A percentile compares a stretch with the other conserved stretches of the same genome.
These are phyloP conservation scores for Periconia sp. DNA, from an alignment of 2,329 filamentous ascomycete genomes.

Conservation along the genomic window DNA sequence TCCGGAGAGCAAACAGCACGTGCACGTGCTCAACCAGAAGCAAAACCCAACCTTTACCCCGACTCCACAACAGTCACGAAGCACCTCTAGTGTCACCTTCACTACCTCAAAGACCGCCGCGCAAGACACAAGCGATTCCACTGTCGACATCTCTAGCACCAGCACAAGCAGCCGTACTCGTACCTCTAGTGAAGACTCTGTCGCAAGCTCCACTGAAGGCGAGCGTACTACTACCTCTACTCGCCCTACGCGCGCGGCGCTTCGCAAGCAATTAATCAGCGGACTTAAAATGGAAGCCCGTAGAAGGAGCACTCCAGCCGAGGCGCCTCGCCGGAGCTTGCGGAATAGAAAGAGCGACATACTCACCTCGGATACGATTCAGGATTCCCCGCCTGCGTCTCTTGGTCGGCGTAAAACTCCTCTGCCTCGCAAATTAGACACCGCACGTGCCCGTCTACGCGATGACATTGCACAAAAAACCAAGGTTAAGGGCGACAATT, in stretches of 20 bases:
- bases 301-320: constrained; percentile 13
- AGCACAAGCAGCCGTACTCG: too few species aligned
- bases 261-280: constrained; percentile 16
- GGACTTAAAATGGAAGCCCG: constrained; percentile 38
- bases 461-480: constrained; percentile 46
- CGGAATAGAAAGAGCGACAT: constrained; percentile 31
- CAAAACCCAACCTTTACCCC: constrained; percentile 7
- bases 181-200: neutral
- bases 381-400: constrained; percentile 7
- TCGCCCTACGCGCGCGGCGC: constrained; percentile 9
- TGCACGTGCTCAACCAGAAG: constrained; percentile 5
- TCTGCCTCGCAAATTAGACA: constrained; percentile 32
- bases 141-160: neutral
- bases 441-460: constrained; percentile 45
- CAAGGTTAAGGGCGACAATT: constrained; percentile 49
- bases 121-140: constrained; percentile 1
- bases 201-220: constrained; percentile 13
- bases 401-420: constrained; percentile 9
- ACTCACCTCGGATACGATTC: constrained; percentile 33
- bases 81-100: neutral
- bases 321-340: constrained; percentile 21
- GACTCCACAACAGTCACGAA: neutral
- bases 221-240: constrained; percentile 15
- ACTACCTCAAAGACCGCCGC: neutral
- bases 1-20: constrained; percentile 14